Percentiles rank a stretch among this genome's conserved stretches.
phyloP scores from a whole-genome alignment of 495 filamentous ascomycete genomes.

The Pseudevernia furfuracea region DNA sequence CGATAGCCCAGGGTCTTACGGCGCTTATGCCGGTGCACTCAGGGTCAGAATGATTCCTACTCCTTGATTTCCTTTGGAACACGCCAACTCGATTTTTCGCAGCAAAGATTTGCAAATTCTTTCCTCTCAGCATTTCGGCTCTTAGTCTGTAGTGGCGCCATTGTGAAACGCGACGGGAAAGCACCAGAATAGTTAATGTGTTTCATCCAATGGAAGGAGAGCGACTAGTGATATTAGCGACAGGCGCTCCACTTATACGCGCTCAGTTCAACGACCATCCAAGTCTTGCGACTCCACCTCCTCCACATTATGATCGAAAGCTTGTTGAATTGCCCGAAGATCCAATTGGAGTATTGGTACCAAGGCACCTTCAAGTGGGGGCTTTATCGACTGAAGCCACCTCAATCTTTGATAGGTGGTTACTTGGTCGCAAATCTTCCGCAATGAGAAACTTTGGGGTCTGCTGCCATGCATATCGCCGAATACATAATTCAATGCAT shows the following conservation, averaged over 20 bases:
- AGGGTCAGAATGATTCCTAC: neutral
- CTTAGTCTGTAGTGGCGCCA: neutral
- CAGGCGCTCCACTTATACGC: slow-evolving; percentile 1
- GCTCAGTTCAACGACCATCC: neutral
- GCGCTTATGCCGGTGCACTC: neutral
- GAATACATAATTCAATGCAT: neutral
- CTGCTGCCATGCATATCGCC: neutral
- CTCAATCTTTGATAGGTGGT: neutral
- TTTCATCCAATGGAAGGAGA: neutral
- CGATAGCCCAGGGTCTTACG: neutral
- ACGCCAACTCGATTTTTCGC: neutral
- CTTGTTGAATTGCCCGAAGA: neutral
- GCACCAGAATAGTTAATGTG: neutral
- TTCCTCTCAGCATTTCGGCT: neutral
- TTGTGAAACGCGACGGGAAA: slow-evolving; percentile 6
- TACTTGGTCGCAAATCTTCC: neutral
- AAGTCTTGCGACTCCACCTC: neutral
- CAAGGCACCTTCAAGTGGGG: neutral
- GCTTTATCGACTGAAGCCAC: neutral
- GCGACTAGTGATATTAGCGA: neutral
- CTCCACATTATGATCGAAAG: neutral
- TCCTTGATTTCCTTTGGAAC: neutral
- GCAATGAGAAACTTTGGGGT: neutral
- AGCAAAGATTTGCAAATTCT: neutral
- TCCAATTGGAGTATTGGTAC: neutral